phyloP scores from a whole-genome alignment of 768 basidiomycete genomes.

The Suillus subalutaceus region DNA sequence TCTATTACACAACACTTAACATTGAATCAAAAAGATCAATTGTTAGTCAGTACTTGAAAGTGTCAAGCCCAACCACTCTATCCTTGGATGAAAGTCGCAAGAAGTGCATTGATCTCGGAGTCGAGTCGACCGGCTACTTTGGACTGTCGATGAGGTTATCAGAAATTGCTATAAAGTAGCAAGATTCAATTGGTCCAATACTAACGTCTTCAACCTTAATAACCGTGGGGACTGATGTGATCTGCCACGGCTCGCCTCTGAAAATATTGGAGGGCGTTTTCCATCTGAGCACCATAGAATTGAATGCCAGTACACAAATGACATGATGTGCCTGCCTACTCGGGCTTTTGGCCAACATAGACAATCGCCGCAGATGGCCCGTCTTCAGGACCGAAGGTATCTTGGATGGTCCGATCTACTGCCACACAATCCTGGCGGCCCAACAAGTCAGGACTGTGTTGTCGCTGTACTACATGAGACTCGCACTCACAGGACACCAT shows the following conservation, averaged over 20 bases:
- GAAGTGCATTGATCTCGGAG: background rate
- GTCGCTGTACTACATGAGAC: background rate
- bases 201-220: constrained; percentile 61
- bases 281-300: constrained; percentile 54
- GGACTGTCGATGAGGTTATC: background rate
- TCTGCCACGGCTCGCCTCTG: constrained; percentile 63
- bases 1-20: too few relatives aligned
- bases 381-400: constrained; percentile 48
- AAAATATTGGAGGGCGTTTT: constrained; percentile 59
- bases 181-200: constrained; percentile 12
- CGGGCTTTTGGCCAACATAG: constrained; percentile 65
- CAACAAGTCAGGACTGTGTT: background rate
- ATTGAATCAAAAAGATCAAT: background rate
- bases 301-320: background rate
- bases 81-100: constrained; percentile 2
- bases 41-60: background rate
- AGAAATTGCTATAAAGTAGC: background rate
- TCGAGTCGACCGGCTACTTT: constrained; percentile 2
- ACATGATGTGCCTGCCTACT: constrained; percentile 46
- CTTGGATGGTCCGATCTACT: constrained; percentile 57
- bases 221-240: constrained; percentile 67
- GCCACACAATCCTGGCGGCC: constrained; percentile 62
- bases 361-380: constrained; percentile 60
- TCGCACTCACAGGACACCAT: constrained; percentile 69
- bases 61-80: background rate